These are phyloP conservation scores for Lentinula guzmanii DNA, from an alignment of 768 basidiomycete species.

Conservation along the genomic window DNA sequence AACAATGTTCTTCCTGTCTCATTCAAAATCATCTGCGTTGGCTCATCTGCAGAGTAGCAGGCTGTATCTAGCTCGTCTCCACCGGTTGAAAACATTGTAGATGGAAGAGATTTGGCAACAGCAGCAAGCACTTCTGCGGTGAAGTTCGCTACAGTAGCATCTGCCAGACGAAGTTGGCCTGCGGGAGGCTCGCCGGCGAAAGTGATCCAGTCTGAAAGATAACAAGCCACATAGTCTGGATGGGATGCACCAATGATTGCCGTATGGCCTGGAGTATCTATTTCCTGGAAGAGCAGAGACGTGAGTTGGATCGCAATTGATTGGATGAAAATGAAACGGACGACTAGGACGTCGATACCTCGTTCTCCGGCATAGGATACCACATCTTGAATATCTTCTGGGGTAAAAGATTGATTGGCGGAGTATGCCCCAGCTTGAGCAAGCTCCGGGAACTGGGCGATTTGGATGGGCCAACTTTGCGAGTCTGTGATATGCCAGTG, in stretches of 20 bases:
- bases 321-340: slow-evolving; percentile 11
- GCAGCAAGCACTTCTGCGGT: slow-evolving; percentile 45
- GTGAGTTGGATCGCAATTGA: not conserved
- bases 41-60: slow-evolving; percentile 59
- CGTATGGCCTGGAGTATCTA: slow-evolving; percentile 84
- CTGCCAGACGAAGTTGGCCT: slow-evolving; percentile 74
- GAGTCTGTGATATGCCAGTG: slow-evolving; percentile 86
- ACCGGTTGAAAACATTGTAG: slow-evolving; percentile 69
- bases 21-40: slow-evolving; percentile 52
- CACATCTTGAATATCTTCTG: slow-evolving; percentile 51
- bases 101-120: slow-evolving; percentile 46
- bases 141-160: slow-evolving; percentile 54
- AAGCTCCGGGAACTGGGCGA: slow-evolving; percentile 56
- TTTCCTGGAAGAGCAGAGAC: slow-evolving; percentile 38
- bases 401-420: slow-evolving; percentile 42
- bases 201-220: slow-evolving; percentile 39
- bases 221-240: slow-evolving; percentile 73
- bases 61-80: slow-evolving; percentile 74
- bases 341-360: slow-evolving; percentile 67
- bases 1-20: slow-evolving; percentile 46
- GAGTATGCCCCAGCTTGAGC: slow-evolving; percentile 67
- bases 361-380: slow-evolving; percentile 67
- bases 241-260: slow-evolving; percentile 54
- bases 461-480: slow-evolving; percentile 71
- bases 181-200: slow-evolving; percentile 76